A percentile compares a stretch with the other conserved stretches of the same genome.
These are phyloP conservation scores for Mrakia frigida DNA, from an alignment of 768 basidiomycete species.

Conservation along the genomic window DNA sequence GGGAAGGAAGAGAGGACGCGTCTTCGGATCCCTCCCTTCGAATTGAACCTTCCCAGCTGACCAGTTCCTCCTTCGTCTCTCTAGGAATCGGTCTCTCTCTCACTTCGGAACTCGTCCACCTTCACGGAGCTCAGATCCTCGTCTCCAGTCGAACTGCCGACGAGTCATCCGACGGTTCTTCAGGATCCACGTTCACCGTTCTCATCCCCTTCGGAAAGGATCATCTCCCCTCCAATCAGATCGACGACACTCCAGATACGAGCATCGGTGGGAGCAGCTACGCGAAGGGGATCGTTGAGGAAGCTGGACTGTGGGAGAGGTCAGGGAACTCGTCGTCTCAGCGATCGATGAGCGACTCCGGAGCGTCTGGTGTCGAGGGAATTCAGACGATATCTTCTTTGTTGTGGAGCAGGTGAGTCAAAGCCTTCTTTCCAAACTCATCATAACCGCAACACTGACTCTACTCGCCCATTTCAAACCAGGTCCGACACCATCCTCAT, in stretches of 20 bases:
- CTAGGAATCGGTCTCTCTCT: conserved; percentile 17
- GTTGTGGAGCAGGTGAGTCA: background rate
- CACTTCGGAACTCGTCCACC: conserved; percentile 11
- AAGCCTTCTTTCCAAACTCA: background rate
- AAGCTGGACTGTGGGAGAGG: conserved; percentile 8
- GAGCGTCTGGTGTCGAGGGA: background rate
- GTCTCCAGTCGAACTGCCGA: background rate
- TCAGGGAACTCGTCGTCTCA: background rate
- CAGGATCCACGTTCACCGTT: conserved; percentile 10
- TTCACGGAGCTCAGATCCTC: conserved; percentile 11
- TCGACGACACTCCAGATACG: conserved; percentile 7
- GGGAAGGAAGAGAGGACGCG: no score
- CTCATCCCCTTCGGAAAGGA: conserved; percentile 8
- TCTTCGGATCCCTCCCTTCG: background rate
- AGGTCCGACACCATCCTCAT: conserved; percentile 11
- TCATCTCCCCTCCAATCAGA: background rate
- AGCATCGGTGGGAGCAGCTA: background rate
- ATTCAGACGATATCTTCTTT: background rate
- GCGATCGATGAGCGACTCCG: background rate
- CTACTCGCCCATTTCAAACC: background rate
- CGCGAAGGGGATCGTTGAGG: conserved; percentile 19
- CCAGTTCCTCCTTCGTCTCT: background rate
- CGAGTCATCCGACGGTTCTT: background rate
- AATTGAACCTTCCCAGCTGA: background rate
- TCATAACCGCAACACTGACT: background rate